Conservation (phyloP, 208 protist species). For the Vickermania ingenoplastis region DNA sequence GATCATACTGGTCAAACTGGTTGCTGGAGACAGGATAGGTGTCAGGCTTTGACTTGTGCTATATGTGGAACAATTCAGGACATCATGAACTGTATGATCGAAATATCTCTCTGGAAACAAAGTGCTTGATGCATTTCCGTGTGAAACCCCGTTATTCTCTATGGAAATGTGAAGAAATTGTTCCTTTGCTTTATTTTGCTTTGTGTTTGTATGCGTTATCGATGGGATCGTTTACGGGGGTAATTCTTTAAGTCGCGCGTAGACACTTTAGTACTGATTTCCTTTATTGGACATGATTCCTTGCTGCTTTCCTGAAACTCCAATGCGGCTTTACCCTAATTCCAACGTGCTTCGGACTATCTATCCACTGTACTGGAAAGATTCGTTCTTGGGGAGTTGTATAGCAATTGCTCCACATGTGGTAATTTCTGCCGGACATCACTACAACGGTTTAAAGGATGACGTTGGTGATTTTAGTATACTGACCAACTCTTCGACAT, state of each 20-base stretch:
- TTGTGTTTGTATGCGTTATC: not conserved
- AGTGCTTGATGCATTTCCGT: too few relatives aligned
- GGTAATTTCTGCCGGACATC: conserved; percentile 66
- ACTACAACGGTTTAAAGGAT: conserved; percentile 68
- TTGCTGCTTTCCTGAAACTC: conserved; percentile 31
- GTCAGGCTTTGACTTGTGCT: too few relatives aligned
- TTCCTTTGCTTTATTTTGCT: conserved; percentile 3
- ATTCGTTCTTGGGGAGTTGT: conserved; percentile 67
- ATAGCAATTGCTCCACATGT: conserved; percentile 48
- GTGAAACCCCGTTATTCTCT: conserved; percentile 16
- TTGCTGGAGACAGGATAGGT: not conserved
- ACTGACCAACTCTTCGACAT: conserved; percentile 20
- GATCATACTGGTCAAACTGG: not conserved
- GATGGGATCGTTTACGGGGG: not conserved
- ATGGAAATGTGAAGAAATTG: not conserved
- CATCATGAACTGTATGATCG: too few relatives aligned
- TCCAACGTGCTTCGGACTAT: conserved; percentile 22
- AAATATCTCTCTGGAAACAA: too few relatives aligned
- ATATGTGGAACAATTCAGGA: too few relatives aligned
- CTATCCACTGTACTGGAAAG: conserved; percentile 68
- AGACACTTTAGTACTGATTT: not conserved
- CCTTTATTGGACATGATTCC: conserved; percentile 22
- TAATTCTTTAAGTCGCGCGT: not conserved
- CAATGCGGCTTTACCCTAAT: conserved; percentile 23
- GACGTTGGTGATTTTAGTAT: conserved; percentile 75